phyloP scores from a whole-genome alignment of 805 yeast species.

The Starmerella ratchasimensis region DNA sequence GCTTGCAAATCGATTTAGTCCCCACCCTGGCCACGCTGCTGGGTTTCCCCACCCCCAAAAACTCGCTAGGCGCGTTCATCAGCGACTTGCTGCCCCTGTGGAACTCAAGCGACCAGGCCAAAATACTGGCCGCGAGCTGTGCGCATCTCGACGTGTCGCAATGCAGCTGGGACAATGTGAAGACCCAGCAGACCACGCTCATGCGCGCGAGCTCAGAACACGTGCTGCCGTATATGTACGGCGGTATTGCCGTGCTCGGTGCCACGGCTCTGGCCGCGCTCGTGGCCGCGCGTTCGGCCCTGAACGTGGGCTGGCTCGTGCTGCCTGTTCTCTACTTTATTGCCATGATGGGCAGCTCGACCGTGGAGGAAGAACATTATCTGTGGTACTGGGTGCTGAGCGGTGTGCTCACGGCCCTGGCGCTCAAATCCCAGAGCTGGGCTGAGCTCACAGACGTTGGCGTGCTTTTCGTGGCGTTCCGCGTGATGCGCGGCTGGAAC shows the following conservation, averaged over 20 bases:
- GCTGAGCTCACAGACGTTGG: not conserved
- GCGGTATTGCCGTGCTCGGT: slow-evolving; percentile 29
- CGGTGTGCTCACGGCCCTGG: slow-evolving; percentile 20
- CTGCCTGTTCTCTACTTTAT: slow-evolving; percentile 31
- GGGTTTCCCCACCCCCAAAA: slow-evolving; percentile 55
- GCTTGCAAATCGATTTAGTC: slow-evolving; percentile 61
- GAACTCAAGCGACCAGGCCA: slow-evolving; percentile 19
- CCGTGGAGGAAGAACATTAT: slow-evolving; percentile 93
- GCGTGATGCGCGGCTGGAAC: slow-evolving; percentile 71
- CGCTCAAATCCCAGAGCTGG: not conserved
- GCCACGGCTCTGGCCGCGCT: slow-evolving; percentile 25
- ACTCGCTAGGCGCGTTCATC: slow-evolving; percentile 61
- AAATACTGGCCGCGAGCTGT: slow-evolving; percentile 21
- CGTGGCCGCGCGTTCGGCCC: not conserved
- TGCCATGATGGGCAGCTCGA: slow-evolving; percentile 70
- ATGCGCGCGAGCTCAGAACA: slow-evolving; percentile 51
- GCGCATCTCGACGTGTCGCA: slow-evolving; percentile 8
- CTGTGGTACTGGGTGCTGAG: slow-evolving; percentile 77
- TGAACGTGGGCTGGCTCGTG: slow-evolving; percentile 18
- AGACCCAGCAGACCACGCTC: slow-evolving; percentile 26
- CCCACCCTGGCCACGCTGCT: slow-evolving; percentile 52
- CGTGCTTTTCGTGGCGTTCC: slow-evolving; percentile 20
- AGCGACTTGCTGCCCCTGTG: slow-evolving; percentile 43
- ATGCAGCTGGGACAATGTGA: slow-evolving; percentile 25
- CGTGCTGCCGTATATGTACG: slow-evolving; percentile 37